Percentiles rank a stretch among this genome's conserved stretches.
These are phyloP conservation scores for Erythrobasidium hasegawianum DNA, from an alignment of 1,284 basidiomycete genomes.

Conservation along the genomic window DNA sequence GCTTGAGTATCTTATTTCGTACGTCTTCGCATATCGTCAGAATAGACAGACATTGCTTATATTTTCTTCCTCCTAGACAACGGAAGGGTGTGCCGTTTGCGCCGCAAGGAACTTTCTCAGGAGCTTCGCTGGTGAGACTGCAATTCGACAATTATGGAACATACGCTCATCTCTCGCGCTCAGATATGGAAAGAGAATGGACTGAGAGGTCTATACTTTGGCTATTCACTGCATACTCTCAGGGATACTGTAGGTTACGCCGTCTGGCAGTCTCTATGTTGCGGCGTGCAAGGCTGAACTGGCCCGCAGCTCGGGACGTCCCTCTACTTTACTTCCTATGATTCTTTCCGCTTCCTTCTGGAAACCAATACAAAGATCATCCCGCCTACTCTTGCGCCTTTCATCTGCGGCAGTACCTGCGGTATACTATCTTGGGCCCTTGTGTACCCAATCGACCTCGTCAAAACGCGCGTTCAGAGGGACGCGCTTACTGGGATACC, in stretches of 20 bases:
- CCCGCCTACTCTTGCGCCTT: slow-evolving; percentile 69
- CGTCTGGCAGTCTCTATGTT: no score
- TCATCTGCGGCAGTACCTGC: slow-evolving; percentile 74
- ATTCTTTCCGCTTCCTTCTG: slow-evolving; percentile 71
- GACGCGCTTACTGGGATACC: slow-evolving; percentile 72
- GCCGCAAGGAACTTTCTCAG: slow-evolving; percentile 41
- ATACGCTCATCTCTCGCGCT: neutral
- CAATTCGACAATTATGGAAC: no score
- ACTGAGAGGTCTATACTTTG: slow-evolving; percentile 71
- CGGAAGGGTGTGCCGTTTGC: slow-evolving; percentile 42
- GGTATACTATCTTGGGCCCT: slow-evolving; percentile 64
- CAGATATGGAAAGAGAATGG: slow-evolving; percentile 55
- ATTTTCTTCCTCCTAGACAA: no score
- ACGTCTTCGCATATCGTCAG: neutral
- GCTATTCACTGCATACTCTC: slow-evolving; percentile 64
- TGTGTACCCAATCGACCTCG: slow-evolving; percentile 55
- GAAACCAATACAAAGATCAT: slow-evolving; percentile 67
- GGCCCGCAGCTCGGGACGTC: slow-evolving; percentile 60
- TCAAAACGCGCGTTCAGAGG: slow-evolving; percentile 90
- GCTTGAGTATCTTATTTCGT: slow-evolving; percentile 85
- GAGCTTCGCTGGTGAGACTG: slow-evolving; percentile 37
- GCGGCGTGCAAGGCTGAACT: no score
- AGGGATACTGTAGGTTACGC: slow-evolving; percentile 35
- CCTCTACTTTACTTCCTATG: slow-evolving; percentile 82
- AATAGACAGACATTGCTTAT: neutral